Evolutionary conservation across 208 protist species (phyloP).

Genomic region (Trypanosoma rangeli): DNA sequence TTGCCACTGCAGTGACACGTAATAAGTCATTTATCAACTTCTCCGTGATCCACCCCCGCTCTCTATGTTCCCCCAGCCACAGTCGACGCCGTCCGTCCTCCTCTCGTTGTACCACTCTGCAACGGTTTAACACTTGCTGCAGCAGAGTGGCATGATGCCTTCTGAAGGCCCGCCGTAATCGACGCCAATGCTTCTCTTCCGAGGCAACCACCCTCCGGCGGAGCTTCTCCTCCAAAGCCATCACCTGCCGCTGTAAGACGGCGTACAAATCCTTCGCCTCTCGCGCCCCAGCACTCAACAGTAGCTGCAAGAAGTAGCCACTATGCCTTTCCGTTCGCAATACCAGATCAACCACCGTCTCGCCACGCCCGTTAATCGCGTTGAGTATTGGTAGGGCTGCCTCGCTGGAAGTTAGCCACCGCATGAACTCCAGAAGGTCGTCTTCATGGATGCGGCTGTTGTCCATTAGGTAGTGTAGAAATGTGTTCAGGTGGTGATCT

Average conservation of each 20-base stretch:
- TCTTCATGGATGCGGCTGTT: slow-evolving; percentile 32
- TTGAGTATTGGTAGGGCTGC: slow-evolving; percentile 34
- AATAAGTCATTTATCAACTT: neutral
- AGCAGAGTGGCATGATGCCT: neutral
- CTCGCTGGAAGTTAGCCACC: slow-evolving; percentile 32
- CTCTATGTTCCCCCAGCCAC: slow-evolving; percentile 8
- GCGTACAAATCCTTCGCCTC: slow-evolving; percentile 7
- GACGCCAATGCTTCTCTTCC: slow-evolving; percentile 1
- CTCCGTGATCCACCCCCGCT: neutral
- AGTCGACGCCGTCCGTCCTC: slow-evolving; percentile 13
- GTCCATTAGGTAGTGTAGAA: slow-evolving; percentile 55
- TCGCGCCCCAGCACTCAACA: slow-evolving; percentile 37
- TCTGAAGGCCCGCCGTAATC: neutral
- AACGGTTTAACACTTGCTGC: neutral
- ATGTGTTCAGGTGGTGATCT: slow-evolving; percentile 40
- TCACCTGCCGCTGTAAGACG: neutral
- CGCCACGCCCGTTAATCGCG: slow-evolving; percentile 22
- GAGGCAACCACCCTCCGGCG: neutral
- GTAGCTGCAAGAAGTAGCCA: slow-evolving; percentile 30
- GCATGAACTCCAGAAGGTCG: slow-evolving; percentile 36
- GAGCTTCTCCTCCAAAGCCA: neutral
- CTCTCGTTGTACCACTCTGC: neutral
- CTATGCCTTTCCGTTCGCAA: slow-evolving; percentile 16
- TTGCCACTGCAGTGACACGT: neutral
- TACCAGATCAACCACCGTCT: slow-evolving; percentile 54